phyloP scores from a whole-genome alignment of 2,329 filamentous ascomycete species.

The Monascus ruber region DNA sequence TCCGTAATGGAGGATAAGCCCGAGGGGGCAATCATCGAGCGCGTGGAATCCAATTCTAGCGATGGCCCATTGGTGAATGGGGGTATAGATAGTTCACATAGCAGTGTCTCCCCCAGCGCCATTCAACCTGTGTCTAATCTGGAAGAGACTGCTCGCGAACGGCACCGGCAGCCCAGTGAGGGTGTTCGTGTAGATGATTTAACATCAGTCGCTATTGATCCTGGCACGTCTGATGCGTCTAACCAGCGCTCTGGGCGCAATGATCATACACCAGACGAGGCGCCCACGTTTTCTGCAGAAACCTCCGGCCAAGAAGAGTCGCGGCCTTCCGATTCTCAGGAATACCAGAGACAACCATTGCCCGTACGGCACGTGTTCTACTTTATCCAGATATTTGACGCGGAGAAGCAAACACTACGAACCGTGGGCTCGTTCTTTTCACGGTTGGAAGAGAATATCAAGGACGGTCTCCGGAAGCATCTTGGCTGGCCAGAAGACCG shows the following conservation, averaged over 20 bases:
- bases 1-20: constrained; percentile 16
- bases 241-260: background rate
- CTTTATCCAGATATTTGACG: constrained; percentile 43
- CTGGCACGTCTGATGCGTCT: background rate
- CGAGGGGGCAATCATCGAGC: constrained; percentile 20
- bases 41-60: constrained; percentile 1
- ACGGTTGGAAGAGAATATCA: constrained; percentile 28
- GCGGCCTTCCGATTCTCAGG: background rate
- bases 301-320: background rate
- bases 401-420: constrained; percentile 33
- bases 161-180: background rate
- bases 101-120: background rate
- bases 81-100: background rate
- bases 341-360: background rate
- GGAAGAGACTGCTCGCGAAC: background rate
- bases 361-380: constrained; percentile 33
- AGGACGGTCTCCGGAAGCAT: constrained; percentile 27
- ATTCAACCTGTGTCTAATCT: background rate
- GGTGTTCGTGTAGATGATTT: background rate
- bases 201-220: too few relatives aligned
- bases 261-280: background rate
- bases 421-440: constrained; percentile 33
- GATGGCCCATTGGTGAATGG: too few relatives aligned
- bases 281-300: constrained; percentile 3
- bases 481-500: constrained; percentile 27